Evolutionary conservation across 2,329 filamentous ascomycete species (phyloP), one percentile per base, ranked within the genome.

Genomic region (Nannizziopsis barbatae): DNA sequence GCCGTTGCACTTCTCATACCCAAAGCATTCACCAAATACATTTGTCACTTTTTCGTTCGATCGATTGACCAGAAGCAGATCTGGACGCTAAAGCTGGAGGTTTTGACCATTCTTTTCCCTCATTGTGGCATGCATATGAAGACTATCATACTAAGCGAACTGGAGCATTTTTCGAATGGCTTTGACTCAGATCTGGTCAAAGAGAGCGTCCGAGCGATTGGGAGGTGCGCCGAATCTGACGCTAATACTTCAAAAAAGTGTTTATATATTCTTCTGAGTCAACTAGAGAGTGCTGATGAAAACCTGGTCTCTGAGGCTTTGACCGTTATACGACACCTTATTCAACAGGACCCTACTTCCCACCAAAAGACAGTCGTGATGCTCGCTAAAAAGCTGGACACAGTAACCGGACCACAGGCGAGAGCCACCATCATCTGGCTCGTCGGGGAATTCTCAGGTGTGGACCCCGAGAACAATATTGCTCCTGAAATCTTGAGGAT

Each of bases 371-470:
- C 92, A 0, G 88, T 96, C 1, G 79, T 96, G 31, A 79, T 87
- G 41, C 70, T 98, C 42, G 92, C 92, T 5, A 92, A 88, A 66
- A 89, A 95, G 53, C 77, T 98, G 1, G 92, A 95, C 60, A 84
- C 83, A 2, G 86, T 88, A 1, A 86, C 84, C 0, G 89, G 92
- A 52, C 81, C 92, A 1, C 83, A 88, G 52, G 92, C 92, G 2
- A 77, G 92, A 55, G 92, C 92, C 2, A 95, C 86, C 43, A 95
- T 98, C 54, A 84, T 98, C 57, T 98, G 92, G 92, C 78, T 98
- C 0, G 89, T 96, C 0, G 92, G 92, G 40, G 92, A 98, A 65
- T 96, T 93, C 58, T 80, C 90, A 0, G 86, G 87, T 0, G 66
- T 84, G 2, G 80, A 87, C 49, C 77, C 82, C 8, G 82, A 89